Evolutionary conservation across 495 filamentous ascomycete genomes (phyloP).

Genomic region (Cenococcum geophilum): DNA sequence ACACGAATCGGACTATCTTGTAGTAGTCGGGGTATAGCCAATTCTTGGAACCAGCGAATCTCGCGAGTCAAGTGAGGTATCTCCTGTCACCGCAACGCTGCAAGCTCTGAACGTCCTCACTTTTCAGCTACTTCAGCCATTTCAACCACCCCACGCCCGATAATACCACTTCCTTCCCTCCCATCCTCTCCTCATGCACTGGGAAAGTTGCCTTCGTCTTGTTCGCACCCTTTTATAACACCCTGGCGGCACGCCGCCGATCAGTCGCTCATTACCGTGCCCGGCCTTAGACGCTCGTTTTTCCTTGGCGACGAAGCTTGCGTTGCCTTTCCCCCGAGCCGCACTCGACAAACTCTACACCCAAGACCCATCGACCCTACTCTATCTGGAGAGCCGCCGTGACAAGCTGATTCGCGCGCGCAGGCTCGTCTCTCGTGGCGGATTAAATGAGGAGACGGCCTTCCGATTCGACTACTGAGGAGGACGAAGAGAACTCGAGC

Average conservation of each 20-base stretch:
- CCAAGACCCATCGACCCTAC: neutral
- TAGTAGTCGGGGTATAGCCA: neutral
- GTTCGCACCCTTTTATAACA: neutral
- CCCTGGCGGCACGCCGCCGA: neutral
- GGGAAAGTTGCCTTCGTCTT: neutral
- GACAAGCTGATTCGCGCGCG: slow-evolving; percentile 1
- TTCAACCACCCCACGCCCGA: neutral
- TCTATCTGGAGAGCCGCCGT: neutral
- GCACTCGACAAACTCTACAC: neutral
- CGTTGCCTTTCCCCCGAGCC: neutral
- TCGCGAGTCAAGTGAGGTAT: neutral
- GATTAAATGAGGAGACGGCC: slow-evolving; percentile 11
- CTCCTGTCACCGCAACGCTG: neutral
- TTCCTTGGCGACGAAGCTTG: slow-evolving; percentile 7
- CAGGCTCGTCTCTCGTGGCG: neutral
- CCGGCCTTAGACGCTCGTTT: neutral
- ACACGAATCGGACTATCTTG: no score
- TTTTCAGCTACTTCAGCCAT: neutral
- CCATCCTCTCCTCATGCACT: neutral
- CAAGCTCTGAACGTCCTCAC: neutral
- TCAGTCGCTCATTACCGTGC: neutral
- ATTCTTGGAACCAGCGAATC: neutral
- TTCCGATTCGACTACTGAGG: slow-evolving; percentile 3
- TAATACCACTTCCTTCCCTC: neutral
- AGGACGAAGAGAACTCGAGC: neutral